Percentiles rank a stretch among this genome's conserved stretches.
These are phyloP conservation scores for Arxiozyma slooffiae DNA, from an alignment of 1,139 yeast species.

Conservation along the genomic window DNA sequence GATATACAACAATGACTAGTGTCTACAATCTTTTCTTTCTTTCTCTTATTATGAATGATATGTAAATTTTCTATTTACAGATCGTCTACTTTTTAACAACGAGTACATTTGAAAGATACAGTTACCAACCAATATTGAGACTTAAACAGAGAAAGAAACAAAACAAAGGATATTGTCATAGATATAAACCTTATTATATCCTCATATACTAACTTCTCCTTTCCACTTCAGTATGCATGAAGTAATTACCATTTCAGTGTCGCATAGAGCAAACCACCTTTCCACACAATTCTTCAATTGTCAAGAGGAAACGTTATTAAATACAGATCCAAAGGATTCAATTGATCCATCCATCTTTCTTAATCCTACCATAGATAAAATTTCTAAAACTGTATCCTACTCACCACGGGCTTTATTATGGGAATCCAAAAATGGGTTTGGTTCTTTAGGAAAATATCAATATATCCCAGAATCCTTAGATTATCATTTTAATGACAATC, in stretches of 20 bases:
- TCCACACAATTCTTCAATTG: constrained; percentile 70
- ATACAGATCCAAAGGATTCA: constrained; percentile 36
- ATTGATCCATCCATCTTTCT: constrained; percentile 41
- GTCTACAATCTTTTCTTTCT: too few species aligned
- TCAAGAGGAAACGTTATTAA: constrained; percentile 60
- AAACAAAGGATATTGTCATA: background rate
- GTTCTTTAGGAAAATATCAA: constrained; percentile 47
- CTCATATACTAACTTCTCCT: background rate
- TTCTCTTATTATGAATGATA: too few species aligned
- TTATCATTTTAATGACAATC: constrained; percentile 16
- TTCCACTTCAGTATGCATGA: constrained; percentile 51
- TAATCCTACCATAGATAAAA: constrained; percentile 34
- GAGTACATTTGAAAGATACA: background rate
- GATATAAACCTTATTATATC: background rate
- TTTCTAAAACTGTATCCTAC: constrained; percentile 46
- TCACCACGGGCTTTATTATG: constrained; percentile 72
- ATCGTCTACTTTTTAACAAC: background rate
- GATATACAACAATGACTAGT: background rate
- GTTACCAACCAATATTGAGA: background rate
- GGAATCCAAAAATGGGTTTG: constrained; percentile 63
- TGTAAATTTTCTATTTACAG: background rate
- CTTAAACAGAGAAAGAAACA: background rate
- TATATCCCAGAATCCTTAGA: constrained; percentile 31
- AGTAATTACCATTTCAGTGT: constrained; percentile 56
- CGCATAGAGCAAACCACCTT: constrained; percentile 65